Evolutionary conservation across 306 rosid species (phyloP).

Genomic region (Cucumis melo): DNA sequence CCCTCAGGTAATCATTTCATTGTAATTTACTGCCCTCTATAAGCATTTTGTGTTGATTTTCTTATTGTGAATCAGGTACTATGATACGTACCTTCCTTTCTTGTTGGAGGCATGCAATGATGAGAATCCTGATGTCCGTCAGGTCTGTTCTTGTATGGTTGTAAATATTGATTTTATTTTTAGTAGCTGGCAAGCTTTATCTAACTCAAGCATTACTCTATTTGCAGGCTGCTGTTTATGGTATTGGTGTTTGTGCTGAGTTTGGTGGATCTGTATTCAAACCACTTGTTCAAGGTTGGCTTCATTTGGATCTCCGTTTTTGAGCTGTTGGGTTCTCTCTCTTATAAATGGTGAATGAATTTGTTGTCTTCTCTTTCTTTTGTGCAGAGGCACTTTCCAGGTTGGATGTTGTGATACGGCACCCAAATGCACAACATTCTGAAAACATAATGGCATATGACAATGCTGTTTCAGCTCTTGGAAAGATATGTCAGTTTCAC

Average conservation of each 20-base stretch:
- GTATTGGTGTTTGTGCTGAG: slow-evolving; percentile 97
- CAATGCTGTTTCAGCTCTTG: slow-evolving; percentile 95
- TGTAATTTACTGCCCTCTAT: background rate
- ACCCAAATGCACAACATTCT: slow-evolving; percentile 63
- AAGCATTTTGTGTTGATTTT: background rate
- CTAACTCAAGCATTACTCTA: background rate
- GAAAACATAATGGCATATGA: slow-evolving; percentile 94
- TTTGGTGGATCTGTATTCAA: slow-evolving; percentile 79
- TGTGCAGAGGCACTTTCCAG: slow-evolving; percentile 88
- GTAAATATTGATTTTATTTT: background rate
- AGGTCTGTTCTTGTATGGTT: slow-evolving; percentile 35
- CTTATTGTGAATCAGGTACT: slow-evolving; percentile 52
- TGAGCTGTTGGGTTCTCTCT: background rate
- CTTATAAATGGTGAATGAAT: background rate
- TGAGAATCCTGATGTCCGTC: slow-evolving; percentile 86
- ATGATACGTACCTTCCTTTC: slow-evolving; percentile 86
- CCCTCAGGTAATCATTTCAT: slow-evolving; percentile 45
- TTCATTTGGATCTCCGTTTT: background rate
- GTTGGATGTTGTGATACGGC: slow-evolving; percentile 78
- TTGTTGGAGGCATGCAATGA: slow-evolving; percentile 97
- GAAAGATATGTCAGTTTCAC: slow-evolving; percentile 76
- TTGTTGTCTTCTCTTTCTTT: slow-evolving; percentile 10
- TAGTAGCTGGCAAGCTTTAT: background rate
- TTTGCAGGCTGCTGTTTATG: slow-evolving; percentile 91
- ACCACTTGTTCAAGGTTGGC: slow-evolving; percentile 79